phyloP scores from a whole-genome alignment of 208 protist genomes.

The Trichomonas gallinae region DNA sequence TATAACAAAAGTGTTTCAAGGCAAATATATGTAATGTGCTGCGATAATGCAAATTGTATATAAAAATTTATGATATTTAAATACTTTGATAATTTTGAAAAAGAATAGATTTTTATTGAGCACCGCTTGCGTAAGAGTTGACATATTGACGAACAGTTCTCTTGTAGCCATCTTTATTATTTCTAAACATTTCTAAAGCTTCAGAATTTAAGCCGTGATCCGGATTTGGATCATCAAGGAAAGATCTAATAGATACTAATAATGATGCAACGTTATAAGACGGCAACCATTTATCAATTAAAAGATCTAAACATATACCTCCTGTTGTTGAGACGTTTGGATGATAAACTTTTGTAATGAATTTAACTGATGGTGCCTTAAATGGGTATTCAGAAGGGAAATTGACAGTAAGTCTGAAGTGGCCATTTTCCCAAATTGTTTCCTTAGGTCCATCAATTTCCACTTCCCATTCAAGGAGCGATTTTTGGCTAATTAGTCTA shows the following conservation, averaged over 20 bases:
- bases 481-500: not conserved
- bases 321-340: not conserved
- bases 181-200: not conserved
- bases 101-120: not conserved
- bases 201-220: not conserved
- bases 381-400: conserved; percentile 52
- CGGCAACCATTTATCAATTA: not conserved
- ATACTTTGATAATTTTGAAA: too few relatives aligned
- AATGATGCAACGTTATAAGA: not conserved
- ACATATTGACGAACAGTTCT: not conserved
- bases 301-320: not conserved
- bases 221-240: conserved; percentile 21
- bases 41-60: too few relatives aligned
- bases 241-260: conserved; percentile 3
- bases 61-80: too few relatives aligned
- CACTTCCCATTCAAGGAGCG: not conserved
- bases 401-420: conserved; percentile 44
- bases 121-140: not conserved
- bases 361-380: conserved; percentile 41
- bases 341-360: conserved; percentile 8
- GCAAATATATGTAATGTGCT: too few relatives aligned
- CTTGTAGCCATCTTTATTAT: not conserved
- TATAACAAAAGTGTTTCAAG: too few relatives aligned
- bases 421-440: conserved; percentile 46
- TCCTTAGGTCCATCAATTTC: conserved; percentile 36